Evolutionary conservation across 2,329 filamentous ascomycete genomes (phyloP), one percentile per base, ranked within the genome.

Genomic region (Penicillium brevicompactum): DNA sequence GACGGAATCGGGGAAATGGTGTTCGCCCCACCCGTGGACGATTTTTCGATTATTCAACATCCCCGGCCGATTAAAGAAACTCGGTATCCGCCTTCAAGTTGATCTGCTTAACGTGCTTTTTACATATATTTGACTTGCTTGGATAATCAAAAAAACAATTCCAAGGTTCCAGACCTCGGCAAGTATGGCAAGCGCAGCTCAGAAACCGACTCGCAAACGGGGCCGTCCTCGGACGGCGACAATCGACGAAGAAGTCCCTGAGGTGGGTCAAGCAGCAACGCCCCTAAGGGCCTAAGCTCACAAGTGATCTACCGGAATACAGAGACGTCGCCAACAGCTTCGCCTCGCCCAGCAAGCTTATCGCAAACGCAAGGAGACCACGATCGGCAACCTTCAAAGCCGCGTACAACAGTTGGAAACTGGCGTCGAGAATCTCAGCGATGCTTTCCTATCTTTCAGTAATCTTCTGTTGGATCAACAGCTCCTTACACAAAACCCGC

Each of bases 241-340:
- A 22, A 56, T 64, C 42, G 57, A 67, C 21, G 53, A 65, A 41
- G 55, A 63, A 52, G 56, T 58, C 13, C 63, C 63, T 27, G 65
- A 67, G 56, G 65, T 67, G 53, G 53, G 62, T 52, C 32, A 45
- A 9, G 50, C 40, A 2, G 30, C 31, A 48, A 53, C 11, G 13
- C 43, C 24, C 13, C 42, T 22, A 21, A 5, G 18, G 10, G 30
- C 3, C 11, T 8, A 48, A 47, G 51, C 56, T 63, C 30, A 61
- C 53, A 18, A 18, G 18, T 18, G 13, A 5, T 38, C 5, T 43
- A 51, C 31, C 55, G 13, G 10, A 34, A 34, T 7, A n/a, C 53
- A 67, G 65, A 62, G 57, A 59, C 65, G 64, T 47, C 65, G 65
- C 51, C 65, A 57, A 49, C 65, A 67, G 50, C 62, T 67, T 31